phyloP scores from a whole-genome alignment of 768 basidiomycete genomes.

The Tricholoma furcatifolium region DNA sequence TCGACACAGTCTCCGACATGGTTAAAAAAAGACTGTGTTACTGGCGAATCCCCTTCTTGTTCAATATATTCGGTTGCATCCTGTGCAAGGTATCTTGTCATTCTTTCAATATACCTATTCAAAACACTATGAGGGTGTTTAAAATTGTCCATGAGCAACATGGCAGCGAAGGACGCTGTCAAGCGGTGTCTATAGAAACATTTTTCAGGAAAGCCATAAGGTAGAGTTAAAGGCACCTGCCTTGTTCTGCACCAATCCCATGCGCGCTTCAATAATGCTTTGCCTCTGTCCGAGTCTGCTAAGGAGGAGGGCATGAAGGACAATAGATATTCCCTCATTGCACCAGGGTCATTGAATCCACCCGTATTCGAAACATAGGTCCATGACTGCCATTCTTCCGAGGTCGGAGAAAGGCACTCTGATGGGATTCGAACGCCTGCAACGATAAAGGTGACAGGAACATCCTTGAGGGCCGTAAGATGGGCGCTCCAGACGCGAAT shows the following conservation, averaged over 20 bases:
- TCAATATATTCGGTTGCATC: neutral
- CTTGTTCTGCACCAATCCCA: no score
- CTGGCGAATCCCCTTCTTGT: no score
- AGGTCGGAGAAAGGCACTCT: no score
- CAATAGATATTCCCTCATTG: neutral
- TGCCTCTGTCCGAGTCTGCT: neutral
- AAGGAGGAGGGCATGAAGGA: constrained; percentile 2
- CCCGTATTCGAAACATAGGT: constrained; percentile 3
- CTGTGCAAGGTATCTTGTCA: neutral
- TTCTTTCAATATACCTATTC: neutral
- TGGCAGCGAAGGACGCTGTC: neutral
- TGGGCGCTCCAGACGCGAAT: neutral
- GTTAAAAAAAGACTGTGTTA: no score
- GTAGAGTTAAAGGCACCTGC: no score
- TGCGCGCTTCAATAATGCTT: neutral
- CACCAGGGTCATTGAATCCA: neutral
- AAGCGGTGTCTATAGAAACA: constrained; percentile 1
- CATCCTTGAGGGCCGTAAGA: neutral
- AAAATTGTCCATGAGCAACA: neutral
- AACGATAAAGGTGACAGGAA: constrained; percentile 1
- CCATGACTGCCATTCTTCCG: constrained; percentile 2
- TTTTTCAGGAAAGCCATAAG: no score
- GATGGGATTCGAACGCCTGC: constrained; percentile 4
- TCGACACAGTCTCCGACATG: no score
- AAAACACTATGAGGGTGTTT: constrained; percentile 1